Percentiles rank a stretch among this genome's conserved stretches.
Conservation (phyloP, 805 yeast species). For the Ogataea ramenticola region DNA sequence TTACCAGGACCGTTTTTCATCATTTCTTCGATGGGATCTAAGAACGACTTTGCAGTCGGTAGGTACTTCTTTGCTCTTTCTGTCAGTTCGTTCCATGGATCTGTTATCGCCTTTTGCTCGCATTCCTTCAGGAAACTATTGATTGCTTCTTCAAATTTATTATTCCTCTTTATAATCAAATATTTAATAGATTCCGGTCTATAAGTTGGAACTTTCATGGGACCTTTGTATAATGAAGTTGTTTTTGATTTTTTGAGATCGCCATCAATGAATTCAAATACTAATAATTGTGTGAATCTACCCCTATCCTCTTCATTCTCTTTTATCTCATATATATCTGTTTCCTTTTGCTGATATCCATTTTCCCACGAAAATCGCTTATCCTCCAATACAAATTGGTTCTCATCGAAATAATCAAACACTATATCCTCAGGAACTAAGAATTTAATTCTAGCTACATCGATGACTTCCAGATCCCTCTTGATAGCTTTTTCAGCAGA, state of each 20-base stretch:
- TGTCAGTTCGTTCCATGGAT: conserved; percentile 36
- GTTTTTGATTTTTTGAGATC: conserved; percentile 41
- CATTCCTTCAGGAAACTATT: conserved; percentile 28
- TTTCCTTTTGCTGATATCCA: conserved; percentile 51
- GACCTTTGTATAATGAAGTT: conserved; percentile 33
- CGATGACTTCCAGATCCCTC: conserved; percentile 38
- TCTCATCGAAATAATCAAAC: conserved; percentile 74
- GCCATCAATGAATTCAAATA: conserved; percentile 76
- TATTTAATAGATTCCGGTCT: conserved; percentile 50
- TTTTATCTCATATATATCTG: conserved; percentile 44
- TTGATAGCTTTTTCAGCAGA: conserved; percentile 45
- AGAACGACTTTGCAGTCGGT: conserved; percentile 43
- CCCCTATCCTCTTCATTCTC: conserved; percentile 25
- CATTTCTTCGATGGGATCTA: conserved; percentile 60
- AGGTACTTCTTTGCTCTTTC: conserved; percentile 28
- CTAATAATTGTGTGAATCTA: conserved; percentile 44
- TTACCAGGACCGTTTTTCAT: conserved; percentile 21
- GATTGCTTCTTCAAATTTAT: conserved; percentile 39
- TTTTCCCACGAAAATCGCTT: conserved; percentile 35
- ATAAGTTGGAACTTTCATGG: conserved; percentile 43
- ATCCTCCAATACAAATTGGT: conserved; percentile 43
- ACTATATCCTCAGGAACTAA: conserved; percentile 64
- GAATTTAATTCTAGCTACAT: conserved; percentile 55
- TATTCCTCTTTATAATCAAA: conserved; percentile 51
- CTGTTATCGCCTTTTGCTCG: conserved; percentile 20